These are phyloP conservation scores for Chytridium lagenaria DNA, from an alignment of 371 early-diverging fungal species.

Conservation along the genomic window DNA sequence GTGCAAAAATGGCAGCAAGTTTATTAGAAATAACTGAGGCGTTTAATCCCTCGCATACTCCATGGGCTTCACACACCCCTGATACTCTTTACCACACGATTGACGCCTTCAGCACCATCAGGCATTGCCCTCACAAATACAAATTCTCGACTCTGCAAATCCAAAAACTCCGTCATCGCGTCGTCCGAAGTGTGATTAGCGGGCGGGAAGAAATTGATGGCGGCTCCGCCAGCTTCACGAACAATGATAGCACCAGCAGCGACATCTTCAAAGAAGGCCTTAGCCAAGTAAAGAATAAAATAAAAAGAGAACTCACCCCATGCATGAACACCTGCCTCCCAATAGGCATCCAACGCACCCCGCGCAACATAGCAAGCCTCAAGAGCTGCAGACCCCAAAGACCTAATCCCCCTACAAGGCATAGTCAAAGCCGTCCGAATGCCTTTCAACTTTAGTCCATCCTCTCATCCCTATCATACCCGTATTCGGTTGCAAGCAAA, in stretches of 20 bases:
- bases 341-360: conserved; percentile 85
- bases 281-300: no score
- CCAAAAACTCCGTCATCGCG: conserved; percentile 22
- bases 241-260: conserved; percentile 53
- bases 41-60: conserved; percentile 37
- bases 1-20: no score
- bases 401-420: conserved; percentile 71
- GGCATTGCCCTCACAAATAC: conserved; percentile 37
- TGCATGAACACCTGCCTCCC: conserved; percentile 82
- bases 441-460: conserved; percentile 69
- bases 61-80: conserved; percentile 25
- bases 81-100: conserved; percentile 21
- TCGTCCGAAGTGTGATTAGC: not conserved
- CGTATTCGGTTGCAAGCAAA: conserved; percentile 83
- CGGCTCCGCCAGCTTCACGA: conserved; percentile 52
- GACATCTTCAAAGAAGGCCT: conserved; percentile 36
- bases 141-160: conserved; percentile 38
- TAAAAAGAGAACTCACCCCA: conserved; percentile 68
- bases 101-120: conserved; percentile 19
- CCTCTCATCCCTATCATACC: conserved; percentile 68
- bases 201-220: conserved; percentile 35
- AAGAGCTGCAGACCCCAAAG: conserved; percentile 81
- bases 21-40: not conserved
- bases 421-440: conserved; percentile 35
- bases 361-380: conserved; percentile 82